These are phyloP conservation scores for Pinus taeda DNA, from an alignment of 75 land plant genomes.

Conservation along the genomic window DNA sequence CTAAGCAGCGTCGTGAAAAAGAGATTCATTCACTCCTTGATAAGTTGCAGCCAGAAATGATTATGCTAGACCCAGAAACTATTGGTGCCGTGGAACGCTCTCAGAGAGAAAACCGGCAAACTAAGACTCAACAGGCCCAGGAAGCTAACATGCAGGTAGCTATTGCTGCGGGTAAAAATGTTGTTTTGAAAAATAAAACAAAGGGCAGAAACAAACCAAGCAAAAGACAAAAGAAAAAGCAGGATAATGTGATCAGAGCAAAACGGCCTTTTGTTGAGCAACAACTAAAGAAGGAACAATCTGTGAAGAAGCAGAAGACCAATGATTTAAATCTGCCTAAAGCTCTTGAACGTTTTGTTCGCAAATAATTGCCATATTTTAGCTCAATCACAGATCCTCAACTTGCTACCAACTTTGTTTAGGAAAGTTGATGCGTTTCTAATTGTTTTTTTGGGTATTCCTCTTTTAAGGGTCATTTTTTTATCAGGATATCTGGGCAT, in stretches of 20 bases:
- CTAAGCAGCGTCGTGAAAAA: slow-evolving; percentile 78
- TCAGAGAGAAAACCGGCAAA: slow-evolving; percentile 19
- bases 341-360: slow-evolving; percentile 71
- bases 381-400: too few relatives aligned
- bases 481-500: too few relatives aligned
- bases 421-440: too few relatives aligned
- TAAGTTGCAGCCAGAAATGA: slow-evolving; percentile 85
- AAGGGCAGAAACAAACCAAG: slow-evolving; percentile 91
- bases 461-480: too few relatives aligned
- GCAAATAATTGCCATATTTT: too few relatives aligned
- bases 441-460: too few relatives aligned
- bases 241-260: slow-evolving; percentile 46
- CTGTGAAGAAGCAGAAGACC: slow-evolving; percentile 36
- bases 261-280: slow-evolving; percentile 69
- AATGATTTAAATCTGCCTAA: slow-evolving; percentile 43
- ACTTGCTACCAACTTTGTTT: too few relatives aligned
- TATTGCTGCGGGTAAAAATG: slow-evolving; percentile 51
- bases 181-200: slow-evolving; percentile 62
- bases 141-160: slow-evolving; percentile 73
- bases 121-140: slow-evolving; percentile 31
- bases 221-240: slow-evolving; percentile 60
- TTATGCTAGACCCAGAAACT: slow-evolving; percentile 76
- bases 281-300: slow-evolving; percentile 22
- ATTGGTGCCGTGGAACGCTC: slow-evolving; percentile 32
- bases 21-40: slow-evolving; percentile 82